A percentile compares a stretch with the other conserved stretches of the same genome.
Conservation (phyloP, 2,329 filamentous ascomycete species). For the Colletotrichum echinochloae region DNA sequence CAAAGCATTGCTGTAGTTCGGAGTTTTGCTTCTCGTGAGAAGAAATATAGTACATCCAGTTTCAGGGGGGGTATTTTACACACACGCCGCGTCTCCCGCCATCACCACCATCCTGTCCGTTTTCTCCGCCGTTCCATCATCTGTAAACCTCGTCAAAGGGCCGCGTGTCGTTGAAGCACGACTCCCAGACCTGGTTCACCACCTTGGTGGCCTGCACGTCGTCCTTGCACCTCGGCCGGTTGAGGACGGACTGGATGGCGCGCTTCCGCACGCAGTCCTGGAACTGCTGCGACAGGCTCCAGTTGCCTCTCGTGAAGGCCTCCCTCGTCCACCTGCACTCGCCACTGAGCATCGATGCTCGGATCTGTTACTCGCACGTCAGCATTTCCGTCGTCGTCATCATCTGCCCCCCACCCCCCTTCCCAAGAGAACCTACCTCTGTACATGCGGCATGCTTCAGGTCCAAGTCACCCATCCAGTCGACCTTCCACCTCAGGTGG, state of each 20-base stretch:
- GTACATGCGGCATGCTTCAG: conserved; percentile 93
- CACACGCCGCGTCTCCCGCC: conserved; percentile 14
- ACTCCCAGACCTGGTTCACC: conserved; percentile 98
- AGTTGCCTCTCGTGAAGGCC: conserved; percentile 86
- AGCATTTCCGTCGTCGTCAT: background rate
- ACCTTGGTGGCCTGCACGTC: conserved; percentile 87
- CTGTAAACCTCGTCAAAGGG: conserved; percentile 98
- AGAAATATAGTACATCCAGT: conserved; percentile 25
- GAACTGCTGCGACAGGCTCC: conserved; percentile 90
- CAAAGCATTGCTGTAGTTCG: conserved; percentile 22
- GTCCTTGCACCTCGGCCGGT: conserved; percentile 83
- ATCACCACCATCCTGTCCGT: background rate
- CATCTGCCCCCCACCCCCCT: too few relatives aligned
- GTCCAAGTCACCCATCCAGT: conserved; percentile 77
- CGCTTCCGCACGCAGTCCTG: conserved; percentile 90
- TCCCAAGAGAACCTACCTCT: conserved; percentile 69
- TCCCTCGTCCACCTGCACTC: conserved; percentile 94
- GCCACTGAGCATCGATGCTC: conserved; percentile 90
- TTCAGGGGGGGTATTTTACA: conserved; percentile 44
- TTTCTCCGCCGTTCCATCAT: conserved; percentile 53
- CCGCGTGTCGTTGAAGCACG: conserved; percentile 92
- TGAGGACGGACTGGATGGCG: conserved; percentile 83
- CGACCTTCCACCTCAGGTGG: conserved; percentile 89
- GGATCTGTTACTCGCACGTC: conserved; percentile 70
- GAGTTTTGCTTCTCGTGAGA: conserved; percentile 5